Evolutionary conservation across 75 land plant species (phyloP).

Genomic region (Cupressus sempervirens): DNA sequence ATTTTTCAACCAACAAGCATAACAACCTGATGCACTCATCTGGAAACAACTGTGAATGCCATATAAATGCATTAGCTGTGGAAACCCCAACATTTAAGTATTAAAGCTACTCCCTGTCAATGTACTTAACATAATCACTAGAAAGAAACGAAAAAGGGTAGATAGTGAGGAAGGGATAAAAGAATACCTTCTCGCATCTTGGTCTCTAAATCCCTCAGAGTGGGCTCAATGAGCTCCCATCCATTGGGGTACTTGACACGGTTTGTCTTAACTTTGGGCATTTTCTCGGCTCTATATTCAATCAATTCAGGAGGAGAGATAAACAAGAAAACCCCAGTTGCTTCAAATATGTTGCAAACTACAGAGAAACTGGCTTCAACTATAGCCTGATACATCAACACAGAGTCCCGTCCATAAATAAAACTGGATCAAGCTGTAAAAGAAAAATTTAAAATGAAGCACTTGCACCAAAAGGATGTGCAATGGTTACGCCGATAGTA

Average conservation of each 20-base stretch:
- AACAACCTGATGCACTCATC: background rate
- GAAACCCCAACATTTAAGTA: background rate
- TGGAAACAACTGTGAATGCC: background rate
- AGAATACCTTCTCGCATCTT: slow-evolving; percentile 95
- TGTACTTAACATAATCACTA: background rate
- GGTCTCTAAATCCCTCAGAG: slow-evolving; percentile 70
- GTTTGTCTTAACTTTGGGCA: slow-evolving; percentile 91
- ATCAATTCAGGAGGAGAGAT: background rate
- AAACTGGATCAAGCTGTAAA: no score
- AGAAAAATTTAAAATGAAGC: no score
- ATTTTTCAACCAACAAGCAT: background rate
- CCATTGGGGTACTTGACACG: slow-evolving; percentile 80
- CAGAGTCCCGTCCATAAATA: background rate
- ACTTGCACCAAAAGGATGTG: no score
- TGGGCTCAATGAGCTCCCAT: slow-evolving; percentile 95
- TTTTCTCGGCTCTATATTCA: slow-evolving; percentile 10
- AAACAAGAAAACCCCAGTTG: background rate
- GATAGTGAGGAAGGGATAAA: background rate
- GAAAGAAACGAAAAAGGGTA: background rate
- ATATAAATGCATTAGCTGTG: background rate
- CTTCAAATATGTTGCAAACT: background rate
- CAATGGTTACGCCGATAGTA: no score
- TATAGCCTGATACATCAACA: background rate
- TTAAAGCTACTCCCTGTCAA: background rate
- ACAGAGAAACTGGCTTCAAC: background rate